Evolutionary conservation across 352 stramenopile genomes (phyloP), one percentile per base, ranked within the genome.

Genomic region (Phytophthora pseudosyringae): DNA sequence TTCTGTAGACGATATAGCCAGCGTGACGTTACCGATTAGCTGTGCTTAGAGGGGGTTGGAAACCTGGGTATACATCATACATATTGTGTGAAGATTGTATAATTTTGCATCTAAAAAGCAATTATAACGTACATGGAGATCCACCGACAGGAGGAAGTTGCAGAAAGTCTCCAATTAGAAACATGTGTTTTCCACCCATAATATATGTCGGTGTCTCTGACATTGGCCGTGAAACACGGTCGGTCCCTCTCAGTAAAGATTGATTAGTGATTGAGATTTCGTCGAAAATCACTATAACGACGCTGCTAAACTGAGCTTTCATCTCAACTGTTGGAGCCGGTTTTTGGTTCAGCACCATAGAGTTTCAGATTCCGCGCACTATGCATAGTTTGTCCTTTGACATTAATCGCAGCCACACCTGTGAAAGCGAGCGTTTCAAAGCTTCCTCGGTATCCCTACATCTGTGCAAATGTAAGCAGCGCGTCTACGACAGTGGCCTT

Each of bases 111-210:
- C 21, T 21, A 21, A 21, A 21, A 21, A 21, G 21, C 21, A 2
- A 21, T 21, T 21, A 21, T 21, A 48, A 54, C 65, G 10, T 21
- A 21, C 65, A 74, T 40, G 51, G 46, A n/a, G 29, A 28, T 2
- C 60, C 65, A 12, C 3, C 33, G 0, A 72, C 46, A 1, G 65
- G 58, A 3, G 60, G 65, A 7, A 75, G 18, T 10, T 75, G 65
- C 0, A 72, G 15, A 21, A 52, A 64, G 40, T 77, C 64, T 4
- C 59, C 59, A 25, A 21, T 50, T 0, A 71, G 4, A 8, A 71
- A 8, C 4, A 57, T 12, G 29, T 77, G 65, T 15, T 55, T 71
- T 0, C 47, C 69, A 16, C 60, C 65, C 64, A 78, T 74, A 12
- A 55, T 29, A 39, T 67, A 32, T 0, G 0, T 1, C 1, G 15